These are phyloP conservation scores for Heterobasidion occidentale DNA, from an alignment of 1,284 basidiomycete genomes.

Conservation along the genomic window DNA sequence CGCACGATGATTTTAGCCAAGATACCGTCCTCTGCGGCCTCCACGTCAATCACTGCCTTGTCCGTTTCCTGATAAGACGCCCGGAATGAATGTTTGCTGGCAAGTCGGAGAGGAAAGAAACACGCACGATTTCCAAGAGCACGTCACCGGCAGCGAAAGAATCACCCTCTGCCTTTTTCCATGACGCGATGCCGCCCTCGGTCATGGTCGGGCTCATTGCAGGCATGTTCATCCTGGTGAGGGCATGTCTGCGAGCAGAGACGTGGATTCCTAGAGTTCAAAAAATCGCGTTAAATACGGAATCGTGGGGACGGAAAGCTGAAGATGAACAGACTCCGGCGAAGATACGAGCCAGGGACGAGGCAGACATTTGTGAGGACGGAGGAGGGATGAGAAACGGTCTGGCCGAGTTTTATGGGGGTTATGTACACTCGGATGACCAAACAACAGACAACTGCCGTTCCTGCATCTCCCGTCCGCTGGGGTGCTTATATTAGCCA, in stretches of 20 bases:
- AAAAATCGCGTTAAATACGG: conserved; percentile 5
- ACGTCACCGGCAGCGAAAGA: conserved; percentile 88
- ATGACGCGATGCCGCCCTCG: conserved; percentile 94
- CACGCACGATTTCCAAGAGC: conserved; percentile 82
- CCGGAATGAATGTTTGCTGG: conserved; percentile 6
- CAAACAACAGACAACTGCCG: not conserved
- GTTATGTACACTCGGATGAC: conserved; percentile 6
- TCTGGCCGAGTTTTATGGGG: not conserved
- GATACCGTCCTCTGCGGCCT: conserved; percentile 95
- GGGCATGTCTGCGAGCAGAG: conserved; percentile 70
- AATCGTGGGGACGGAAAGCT: not conserved
- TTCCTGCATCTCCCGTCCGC: conserved; percentile 4
- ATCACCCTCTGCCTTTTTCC: conserved; percentile 98
- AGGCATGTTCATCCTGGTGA: conserved; percentile 93
- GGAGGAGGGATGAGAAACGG: not conserved
- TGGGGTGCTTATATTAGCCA: not conserved
- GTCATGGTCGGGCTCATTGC: conserved; percentile 99
- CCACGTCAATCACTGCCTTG: conserved; percentile 99
- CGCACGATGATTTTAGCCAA: conserved; percentile 85
- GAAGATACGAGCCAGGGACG: conserved; percentile 41
- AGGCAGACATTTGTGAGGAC: conserved; percentile 8
- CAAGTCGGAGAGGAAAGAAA: conserved; percentile 1
- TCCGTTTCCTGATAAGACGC: conserved; percentile 77
- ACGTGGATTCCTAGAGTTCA: conserved; percentile 64
- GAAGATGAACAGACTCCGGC: conserved; percentile 48